Evolutionary conservation across 345 rosid species (phyloP).

Genomic region (Lumnitzera racemosa): DNA sequence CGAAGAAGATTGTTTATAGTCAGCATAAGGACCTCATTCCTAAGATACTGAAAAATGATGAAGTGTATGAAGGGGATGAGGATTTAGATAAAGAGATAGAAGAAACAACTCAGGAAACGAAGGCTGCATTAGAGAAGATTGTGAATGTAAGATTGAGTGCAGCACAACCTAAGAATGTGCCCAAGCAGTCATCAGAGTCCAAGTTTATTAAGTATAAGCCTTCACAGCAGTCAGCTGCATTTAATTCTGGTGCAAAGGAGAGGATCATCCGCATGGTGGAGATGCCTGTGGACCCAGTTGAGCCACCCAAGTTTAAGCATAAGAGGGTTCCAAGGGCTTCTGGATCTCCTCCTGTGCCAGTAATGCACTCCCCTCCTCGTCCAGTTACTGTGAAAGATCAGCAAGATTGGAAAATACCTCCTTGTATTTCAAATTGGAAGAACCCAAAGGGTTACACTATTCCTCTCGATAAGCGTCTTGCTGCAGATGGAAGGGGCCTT

Average conservation of each 20-base stretch:
- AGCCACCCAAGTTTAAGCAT: slow-evolving; percentile 98
- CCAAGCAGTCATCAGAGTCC: slow-evolving; percentile 68
- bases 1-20: slow-evolving; percentile 72
- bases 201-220: slow-evolving; percentile 84
- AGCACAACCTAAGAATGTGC: slow-evolving; percentile 88
- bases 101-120: slow-evolving; percentile 64
- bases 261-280: slow-evolving; percentile 95
- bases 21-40: slow-evolving; percentile 82
- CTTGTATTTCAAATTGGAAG: slow-evolving; percentile 96
- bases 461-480: slow-evolving; percentile 95
- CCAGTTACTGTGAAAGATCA: slow-evolving; percentile 95
- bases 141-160: slow-evolving; percentile 86
- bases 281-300: slow-evolving; percentile 94
- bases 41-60: slow-evolving; percentile 52
- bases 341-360: slow-evolving; percentile 96
- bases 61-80: slow-evolving; percentile 34
- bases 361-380: slow-evolving; percentile 96
- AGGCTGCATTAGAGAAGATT: slow-evolving; percentile 77
- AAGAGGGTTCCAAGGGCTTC: slow-evolving; percentile 93
- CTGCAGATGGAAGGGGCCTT: slow-evolving; percentile 97
- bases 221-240: slow-evolving; percentile 78
- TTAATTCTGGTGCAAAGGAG: slow-evolving; percentile 87
- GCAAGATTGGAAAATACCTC: slow-evolving; percentile 98
- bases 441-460: slow-evolving; percentile 94
- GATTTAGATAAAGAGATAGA: slow-evolving; percentile 64